Evolutionary conservation across 495 filamentous ascomycete species (phyloP).

Genomic region (Xylaria venustula): DNA sequence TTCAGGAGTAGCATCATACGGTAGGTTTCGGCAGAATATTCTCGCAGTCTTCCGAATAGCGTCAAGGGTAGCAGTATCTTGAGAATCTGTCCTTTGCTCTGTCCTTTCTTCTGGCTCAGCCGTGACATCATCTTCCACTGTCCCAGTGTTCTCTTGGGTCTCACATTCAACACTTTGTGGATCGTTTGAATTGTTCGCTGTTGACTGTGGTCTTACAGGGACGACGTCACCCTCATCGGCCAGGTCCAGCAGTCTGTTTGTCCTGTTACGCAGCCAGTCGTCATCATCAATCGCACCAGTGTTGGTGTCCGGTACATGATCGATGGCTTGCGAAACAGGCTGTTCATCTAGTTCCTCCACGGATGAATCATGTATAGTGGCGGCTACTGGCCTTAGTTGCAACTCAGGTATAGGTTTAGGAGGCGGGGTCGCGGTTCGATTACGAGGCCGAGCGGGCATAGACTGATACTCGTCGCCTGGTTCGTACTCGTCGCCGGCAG

Average conservation of each 20-base stretch:
- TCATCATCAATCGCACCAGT: slow-evolving; percentile 54
- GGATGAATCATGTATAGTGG: background rate
- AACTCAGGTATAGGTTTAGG: background rate
- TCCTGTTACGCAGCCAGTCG: slow-evolving; percentile 92
- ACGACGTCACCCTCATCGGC: slow-evolving; percentile 57
- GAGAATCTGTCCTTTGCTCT: slow-evolving; percentile 21
- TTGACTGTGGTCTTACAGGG: slow-evolving; percentile 21
- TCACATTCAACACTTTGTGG: background rate
- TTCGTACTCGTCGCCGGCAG: slow-evolving; percentile 47
- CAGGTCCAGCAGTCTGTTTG: slow-evolving; percentile 84
- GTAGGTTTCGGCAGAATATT: slow-evolving; percentile 85
- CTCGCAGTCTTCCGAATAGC: slow-evolving; percentile 60
- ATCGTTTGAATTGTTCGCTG: slow-evolving; percentile 3
- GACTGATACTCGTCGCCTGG: slow-evolving; percentile 68
- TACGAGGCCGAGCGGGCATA: slow-evolving; percentile 40
- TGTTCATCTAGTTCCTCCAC: slow-evolving; percentile 6
- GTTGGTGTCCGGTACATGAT: background rate
- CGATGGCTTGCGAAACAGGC: background rate
- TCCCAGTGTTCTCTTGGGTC: background rate
- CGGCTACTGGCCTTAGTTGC: background rate
- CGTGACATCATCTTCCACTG: slow-evolving; percentile 23
- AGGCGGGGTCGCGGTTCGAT: background rate
- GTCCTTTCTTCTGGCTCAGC: slow-evolving; percentile 24
- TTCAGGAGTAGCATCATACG: slow-evolving; percentile 75
- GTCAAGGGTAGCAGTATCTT: slow-evolving; percentile 40